Base-by-base conservation (phyloP, 495 filamentous ascomycete genomes). In the Echria macrotheca region DNA sequence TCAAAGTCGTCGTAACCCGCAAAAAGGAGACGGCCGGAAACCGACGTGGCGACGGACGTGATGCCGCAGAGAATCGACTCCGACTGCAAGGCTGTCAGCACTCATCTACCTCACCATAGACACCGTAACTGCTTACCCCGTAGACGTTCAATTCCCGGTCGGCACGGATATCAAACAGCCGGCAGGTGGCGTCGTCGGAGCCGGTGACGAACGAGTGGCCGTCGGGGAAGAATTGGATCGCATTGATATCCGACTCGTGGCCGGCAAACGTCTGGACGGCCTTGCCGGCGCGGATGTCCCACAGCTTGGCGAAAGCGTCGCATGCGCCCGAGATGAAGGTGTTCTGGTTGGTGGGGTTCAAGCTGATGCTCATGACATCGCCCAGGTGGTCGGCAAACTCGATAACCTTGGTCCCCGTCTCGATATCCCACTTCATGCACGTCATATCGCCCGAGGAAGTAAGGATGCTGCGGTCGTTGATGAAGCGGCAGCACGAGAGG, bases 401-500 rank as follows among this genome's bases (percentile, higher is more conserved):
- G 58, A 90, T 95, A 11, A 96, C 87, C 76, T 97, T 97, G 38
- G 87, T 85, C 19, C 94, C 94, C 0, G 93, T 91, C 67, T 98
- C 93, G 42, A 98, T 88, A 77, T 98, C 93, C 93, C 93, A 98
- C 59, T 97, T 85, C 87, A 97, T 96, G 74, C 93, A 98, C 40
- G 93, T 98, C 94, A 98, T 98, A 63, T 98, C 93, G 42, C 93
- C 93, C 11, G 93, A 98, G 11, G 93, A 98, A 49, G 93, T 98
- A 45, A 98, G 82, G 59, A 98, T 97, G 56, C 87, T 87, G 57
- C 91, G 85, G 75, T 98, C 93, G 67, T 95, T 98, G 77, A 97
- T 96, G 69, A 98, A 98, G 36, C 93, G 86, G 59, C 93, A 98
- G 86, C 93, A 98, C 24, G 89, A 96, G 31, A 98, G 82, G 60